Percentiles rank a stretch among this genome's conserved stretches.
phyloP scores from a whole-genome alignment of 441 rosid genomes.

The Dalechampia spathulata region DNA sequence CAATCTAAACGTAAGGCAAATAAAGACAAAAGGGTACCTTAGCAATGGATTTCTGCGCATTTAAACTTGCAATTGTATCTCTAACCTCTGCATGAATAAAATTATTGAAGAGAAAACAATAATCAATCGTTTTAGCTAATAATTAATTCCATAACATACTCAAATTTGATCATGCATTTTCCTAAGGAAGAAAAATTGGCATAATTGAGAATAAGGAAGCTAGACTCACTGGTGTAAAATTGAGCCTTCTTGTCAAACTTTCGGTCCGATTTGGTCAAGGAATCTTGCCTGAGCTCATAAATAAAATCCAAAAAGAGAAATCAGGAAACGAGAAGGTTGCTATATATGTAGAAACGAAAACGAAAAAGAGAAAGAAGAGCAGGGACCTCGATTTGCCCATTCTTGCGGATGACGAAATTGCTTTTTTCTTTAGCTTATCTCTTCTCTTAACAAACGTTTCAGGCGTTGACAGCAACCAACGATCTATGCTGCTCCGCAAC shows the following conservation, averaged over 20 bases:
- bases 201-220: not conserved
- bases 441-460: no score
- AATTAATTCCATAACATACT: no score
- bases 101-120: no score
- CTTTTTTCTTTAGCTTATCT: no score
- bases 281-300: conserved; percentile 28
- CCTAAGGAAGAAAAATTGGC: not conserved
- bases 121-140: not conserved
- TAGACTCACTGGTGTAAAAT: conserved; percentile 55
- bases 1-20: not conserved
- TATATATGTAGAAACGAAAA: no score
- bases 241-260: conserved; percentile 64
- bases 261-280: conserved; percentile 40
- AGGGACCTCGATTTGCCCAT: no score
- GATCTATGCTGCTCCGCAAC: no score
- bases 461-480: no score
- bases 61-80: conserved; percentile 51
- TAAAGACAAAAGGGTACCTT: conserved; percentile 29
- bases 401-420: no score
- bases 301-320: not conserved
- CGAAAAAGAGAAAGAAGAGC: no score
- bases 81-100: conserved; percentile 52
- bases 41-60: conserved; percentile 49
- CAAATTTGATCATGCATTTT: no score
- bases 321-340: no score